Percentiles rank a stretch among this genome's conserved stretches.
phyloP scores from a whole-genome alignment of 495 filamentous ascomycete species.

The Penicillium coprophilum region DNA sequence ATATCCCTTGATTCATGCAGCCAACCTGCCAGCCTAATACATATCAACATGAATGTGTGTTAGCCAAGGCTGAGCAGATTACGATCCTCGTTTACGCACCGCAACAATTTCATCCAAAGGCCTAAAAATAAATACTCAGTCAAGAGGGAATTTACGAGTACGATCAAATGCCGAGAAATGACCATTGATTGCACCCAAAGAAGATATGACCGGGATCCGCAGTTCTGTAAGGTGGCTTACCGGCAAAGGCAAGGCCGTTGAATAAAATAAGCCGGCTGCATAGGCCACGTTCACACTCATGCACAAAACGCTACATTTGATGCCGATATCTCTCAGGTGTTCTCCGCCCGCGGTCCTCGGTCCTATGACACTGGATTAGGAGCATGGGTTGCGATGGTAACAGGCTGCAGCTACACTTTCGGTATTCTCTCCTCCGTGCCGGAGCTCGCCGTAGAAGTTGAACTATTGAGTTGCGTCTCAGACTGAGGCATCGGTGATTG shows the following conservation, averaged over 20 bases:
- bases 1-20: constrained; percentile 1
- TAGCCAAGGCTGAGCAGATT: constrained; percentile 2
- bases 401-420: constrained; percentile 17
- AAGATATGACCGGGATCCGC: not conserved
- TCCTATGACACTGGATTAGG: constrained; percentile 4
- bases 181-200: not conserved
- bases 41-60: not conserved
- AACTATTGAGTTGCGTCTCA: constrained; percentile 22
- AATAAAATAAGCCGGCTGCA: not conserved
- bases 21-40: not conserved
- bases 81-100: constrained; percentile 3
- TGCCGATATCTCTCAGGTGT: not conserved
- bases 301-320: not conserved
- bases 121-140: not conserved
- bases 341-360: not conserved
- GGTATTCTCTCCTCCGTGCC: constrained; percentile 14
- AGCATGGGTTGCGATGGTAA: constrained; percentile 24
- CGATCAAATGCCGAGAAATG: not conserved
- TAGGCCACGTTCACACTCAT: not conserved
- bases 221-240: not conserved
- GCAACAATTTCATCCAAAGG: not conserved
- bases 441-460: not conserved
- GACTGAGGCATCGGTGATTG: constrained; percentile 16
- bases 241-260: not conserved
- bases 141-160: not conserved